phyloP scores from a whole-genome alignment of 2,329 filamentous ascomycete genomes.

The Fonsecaea nubica region DNA sequence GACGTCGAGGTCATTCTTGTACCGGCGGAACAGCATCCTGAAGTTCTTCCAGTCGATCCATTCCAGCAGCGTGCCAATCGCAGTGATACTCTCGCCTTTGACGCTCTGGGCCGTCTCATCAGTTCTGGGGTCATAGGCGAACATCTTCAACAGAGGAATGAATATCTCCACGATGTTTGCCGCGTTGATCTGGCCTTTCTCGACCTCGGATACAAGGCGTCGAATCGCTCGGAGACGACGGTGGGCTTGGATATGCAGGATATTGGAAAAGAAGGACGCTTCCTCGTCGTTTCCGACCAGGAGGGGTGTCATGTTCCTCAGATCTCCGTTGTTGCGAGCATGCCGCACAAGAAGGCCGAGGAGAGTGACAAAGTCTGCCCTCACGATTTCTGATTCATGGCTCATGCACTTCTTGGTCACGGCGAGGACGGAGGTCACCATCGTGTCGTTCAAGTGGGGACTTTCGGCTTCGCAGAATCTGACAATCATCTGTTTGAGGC shows the following conservation, averaged over 20 bases:
- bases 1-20: slow-evolving; percentile 80
- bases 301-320: slow-evolving; percentile 76
- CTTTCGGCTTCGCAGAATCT: slow-evolving; percentile 57
- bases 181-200: slow-evolving; percentile 69
- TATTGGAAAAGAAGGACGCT: slow-evolving; percentile 88
- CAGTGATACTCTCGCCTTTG: slow-evolving; percentile 81
- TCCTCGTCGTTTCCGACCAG: slow-evolving; percentile 76
- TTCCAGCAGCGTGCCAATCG: slow-evolving; percentile 75
- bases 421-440: slow-evolving; percentile 72
- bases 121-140: slow-evolving; percentile 82
- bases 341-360: slow-evolving; percentile 77
- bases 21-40: slow-evolving; percentile 80
- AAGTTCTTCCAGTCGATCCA: slow-evolving; percentile 92
- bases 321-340: slow-evolving; percentile 71
- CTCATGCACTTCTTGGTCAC: slow-evolving; percentile 77
- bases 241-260: slow-evolving; percentile 87
- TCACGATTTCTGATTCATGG: slow-evolving; percentile 81
- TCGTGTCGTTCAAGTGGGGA: slow-evolving; percentile 61
- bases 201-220: slow-evolving; percentile 73
- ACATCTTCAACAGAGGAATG: slow-evolving; percentile 90
- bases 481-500: slow-evolving; percentile 78
- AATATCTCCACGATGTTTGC: slow-evolving; percentile 85
- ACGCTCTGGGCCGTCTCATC: slow-evolving; percentile 81
- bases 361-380: slow-evolving; percentile 79
- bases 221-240: slow-evolving; percentile 84